These are phyloP conservation scores for Loxodes magnus DNA, from an alignment of 73 alveolate genomes.

Conservation along the genomic window DNA sequence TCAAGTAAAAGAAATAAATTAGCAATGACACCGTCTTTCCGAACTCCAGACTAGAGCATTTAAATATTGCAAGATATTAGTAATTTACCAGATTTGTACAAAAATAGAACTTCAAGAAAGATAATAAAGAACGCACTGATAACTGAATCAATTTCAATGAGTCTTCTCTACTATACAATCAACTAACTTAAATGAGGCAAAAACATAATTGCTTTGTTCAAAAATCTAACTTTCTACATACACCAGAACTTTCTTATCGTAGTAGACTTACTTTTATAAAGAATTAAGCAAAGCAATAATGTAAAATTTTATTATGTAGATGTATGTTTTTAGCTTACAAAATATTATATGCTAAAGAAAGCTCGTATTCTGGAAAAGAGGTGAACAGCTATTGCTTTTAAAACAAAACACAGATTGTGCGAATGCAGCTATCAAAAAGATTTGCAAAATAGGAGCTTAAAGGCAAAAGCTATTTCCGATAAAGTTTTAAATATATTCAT, in stretches of 20 bases:
- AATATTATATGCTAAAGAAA: constrained; percentile 12
- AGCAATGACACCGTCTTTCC: no score
- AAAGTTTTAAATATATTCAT: no score
- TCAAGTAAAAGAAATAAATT: no score
- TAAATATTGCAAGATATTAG: no score
- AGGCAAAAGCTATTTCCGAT: no score
- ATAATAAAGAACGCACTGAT: not conserved
- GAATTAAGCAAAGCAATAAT: constrained; percentile 36
- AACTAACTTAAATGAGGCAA: no score
- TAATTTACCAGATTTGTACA: no score
- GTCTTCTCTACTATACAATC: not conserved
- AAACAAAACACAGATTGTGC: constrained; percentile 4
- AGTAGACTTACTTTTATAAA: constrained; percentile 27
- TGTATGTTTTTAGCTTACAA: constrained; percentile 17
- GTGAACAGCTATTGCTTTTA: constrained; percentile 1
- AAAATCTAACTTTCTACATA: no score
- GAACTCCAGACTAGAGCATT: no score
- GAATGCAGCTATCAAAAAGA: not conserved
- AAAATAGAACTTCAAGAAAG: not conserved
- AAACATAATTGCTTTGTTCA: no score
- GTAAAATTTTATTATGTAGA: constrained; percentile 17
- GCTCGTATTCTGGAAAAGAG: constrained; percentile 12
- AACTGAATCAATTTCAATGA: not conserved
- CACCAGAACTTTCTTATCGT: constrained; percentile 40
- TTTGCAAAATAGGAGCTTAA: not conserved